Evolutionary conservation across 2,329 filamentous ascomycete species (phyloP).

Genomic region (Colletotrichum neosansevieriae): DNA sequence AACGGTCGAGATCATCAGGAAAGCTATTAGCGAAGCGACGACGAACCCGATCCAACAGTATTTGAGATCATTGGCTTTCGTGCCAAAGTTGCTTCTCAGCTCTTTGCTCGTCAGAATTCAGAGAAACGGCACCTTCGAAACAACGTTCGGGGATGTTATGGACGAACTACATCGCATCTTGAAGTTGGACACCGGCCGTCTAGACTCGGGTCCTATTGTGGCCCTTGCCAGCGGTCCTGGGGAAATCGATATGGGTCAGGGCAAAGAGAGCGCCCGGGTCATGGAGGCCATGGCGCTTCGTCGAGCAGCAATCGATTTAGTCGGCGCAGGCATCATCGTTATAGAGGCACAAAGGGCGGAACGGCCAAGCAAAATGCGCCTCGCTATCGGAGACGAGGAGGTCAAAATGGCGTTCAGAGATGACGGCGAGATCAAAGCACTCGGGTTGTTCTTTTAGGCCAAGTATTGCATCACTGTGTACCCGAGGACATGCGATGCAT

Average conservation of each 20-base stretch:
- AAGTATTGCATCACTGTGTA: too few relatives aligned
- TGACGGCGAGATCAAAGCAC: slow-evolving; percentile 85
- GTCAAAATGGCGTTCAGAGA: slow-evolving; percentile 88
- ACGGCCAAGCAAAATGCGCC: slow-evolving; percentile 85
- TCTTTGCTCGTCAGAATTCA: slow-evolving; percentile 83
- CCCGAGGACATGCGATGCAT: background rate
- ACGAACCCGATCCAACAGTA: slow-evolving; percentile 92
- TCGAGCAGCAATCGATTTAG: slow-evolving; percentile 82
- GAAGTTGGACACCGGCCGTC: slow-evolving; percentile 42
- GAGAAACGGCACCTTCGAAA: slow-evolving; percentile 87
- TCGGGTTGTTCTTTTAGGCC: slow-evolving; percentile 69
- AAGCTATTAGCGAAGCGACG: slow-evolving; percentile 97
- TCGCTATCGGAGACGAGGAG: slow-evolving; percentile 92
- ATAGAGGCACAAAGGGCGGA: slow-evolving; percentile 86
- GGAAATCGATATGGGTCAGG: slow-evolving; percentile 26
- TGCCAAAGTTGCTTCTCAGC: slow-evolving; percentile 86
- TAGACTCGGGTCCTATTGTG: background rate
- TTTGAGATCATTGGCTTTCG: slow-evolving; percentile 83
- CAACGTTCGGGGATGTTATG: slow-evolving; percentile 87
- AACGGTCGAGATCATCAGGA: slow-evolving; percentile 84
- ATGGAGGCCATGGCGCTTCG: slow-evolving; percentile 59
- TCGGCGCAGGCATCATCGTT: slow-evolving; percentile 88
- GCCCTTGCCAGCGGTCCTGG: slow-evolving; percentile 4
- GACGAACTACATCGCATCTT: slow-evolving; percentile 84
- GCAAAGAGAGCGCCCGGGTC: slow-evolving; percentile 21